Percentiles rank a stretch among this genome's conserved stretches.
phyloP scores from a whole-genome alignment of 2,329 filamentous ascomycete genomes.

The Ophiocordyceps polyrhachis-furcata region DNA sequence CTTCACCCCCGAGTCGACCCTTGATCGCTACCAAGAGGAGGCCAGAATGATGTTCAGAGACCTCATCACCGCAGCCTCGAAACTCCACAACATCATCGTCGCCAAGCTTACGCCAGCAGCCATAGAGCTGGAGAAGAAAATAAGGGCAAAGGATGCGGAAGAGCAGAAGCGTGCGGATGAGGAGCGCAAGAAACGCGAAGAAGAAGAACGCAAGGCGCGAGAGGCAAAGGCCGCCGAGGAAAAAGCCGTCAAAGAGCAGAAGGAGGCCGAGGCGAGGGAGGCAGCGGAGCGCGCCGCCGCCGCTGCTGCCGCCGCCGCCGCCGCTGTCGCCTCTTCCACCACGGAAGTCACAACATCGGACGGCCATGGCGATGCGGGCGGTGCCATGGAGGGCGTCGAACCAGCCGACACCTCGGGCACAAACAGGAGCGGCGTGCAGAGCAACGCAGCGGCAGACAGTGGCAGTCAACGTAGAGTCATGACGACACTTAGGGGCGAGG shows the following conservation, averaged over 20 bases:
- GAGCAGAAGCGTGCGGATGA: constrained; percentile 31
- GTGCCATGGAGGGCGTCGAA: constrained; percentile 67
- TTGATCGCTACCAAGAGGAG: constrained; percentile 74
- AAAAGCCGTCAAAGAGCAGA: constrained; percentile 44
- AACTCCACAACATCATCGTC: constrained; percentile 50
- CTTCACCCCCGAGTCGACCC: constrained; percentile 55
- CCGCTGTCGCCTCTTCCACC: constrained; percentile 5
- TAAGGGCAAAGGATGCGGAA: constrained; percentile 39
- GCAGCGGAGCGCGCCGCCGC: constrained; percentile 37
- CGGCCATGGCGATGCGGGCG: constrained; percentile 6
- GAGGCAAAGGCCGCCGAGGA: constrained; percentile 59
- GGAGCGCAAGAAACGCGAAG: constrained; percentile 41
- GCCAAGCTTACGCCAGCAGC: constrained; percentile 65
- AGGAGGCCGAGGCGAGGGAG: constrained; percentile 52
- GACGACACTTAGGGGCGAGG: constrained; percentile 68
- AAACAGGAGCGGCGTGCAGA: constrained; percentile 11
- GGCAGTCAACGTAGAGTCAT: constrained; percentile 38
- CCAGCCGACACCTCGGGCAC: constrained; percentile 16
- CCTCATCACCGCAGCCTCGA: constrained; percentile 45
- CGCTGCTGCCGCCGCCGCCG: constrained; percentile 36
- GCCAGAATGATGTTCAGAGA: constrained; percentile 61
- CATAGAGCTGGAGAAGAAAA: constrained; percentile 59
- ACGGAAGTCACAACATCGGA: constrained; percentile 1
- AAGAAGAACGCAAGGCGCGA: constrained; percentile 44
- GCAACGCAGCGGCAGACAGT: constrained; percentile 1